Percentiles rank a stretch among this genome's conserved stretches.
phyloP scores from a whole-genome alignment of 1,284 basidiomycete genomes.

The Coniferiporia weirii region DNA sequence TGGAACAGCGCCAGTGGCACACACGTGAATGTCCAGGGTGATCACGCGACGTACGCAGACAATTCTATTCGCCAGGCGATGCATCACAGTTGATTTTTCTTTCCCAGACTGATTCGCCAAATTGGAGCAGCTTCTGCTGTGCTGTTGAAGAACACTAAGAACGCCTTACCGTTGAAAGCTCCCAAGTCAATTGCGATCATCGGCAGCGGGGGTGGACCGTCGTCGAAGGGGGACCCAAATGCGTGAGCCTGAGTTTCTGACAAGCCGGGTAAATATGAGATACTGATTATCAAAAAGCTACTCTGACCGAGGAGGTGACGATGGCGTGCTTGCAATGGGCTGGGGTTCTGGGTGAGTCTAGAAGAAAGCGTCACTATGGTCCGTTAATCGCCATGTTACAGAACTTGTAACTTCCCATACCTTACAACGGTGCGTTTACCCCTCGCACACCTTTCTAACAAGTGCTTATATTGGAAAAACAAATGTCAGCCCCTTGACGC shows the following conservation, averaged over 20 bases:
- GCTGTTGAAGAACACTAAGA: slow-evolving; percentile 67
- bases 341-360: slow-evolving; percentile 48
- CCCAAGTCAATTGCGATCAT: slow-evolving; percentile 42
- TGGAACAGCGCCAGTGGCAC: slow-evolving; percentile 40
- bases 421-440: slow-evolving; percentile 25
- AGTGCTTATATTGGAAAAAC: not conserved
- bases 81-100: no score
- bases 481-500: slow-evolving; percentile 41
- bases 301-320: slow-evolving; percentile 17
- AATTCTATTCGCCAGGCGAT: not conserved
- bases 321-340: slow-evolving; percentile 45
- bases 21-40: slow-evolving; percentile 57
- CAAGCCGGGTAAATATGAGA: not conserved
- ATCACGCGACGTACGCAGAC: slow-evolving; percentile 39
- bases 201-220: slow-evolving; percentile 37
- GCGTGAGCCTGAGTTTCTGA: slow-evolving; percentile 25
- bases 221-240: slow-evolving; percentile 38
- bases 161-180: slow-evolving; percentile 41
- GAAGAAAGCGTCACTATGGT: not conserved
- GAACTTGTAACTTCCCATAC: slow-evolving; percentile 30
- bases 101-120: slow-evolving; percentile 47
- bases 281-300: slow-evolving; percentile 1
- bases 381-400: slow-evolving; percentile 2
- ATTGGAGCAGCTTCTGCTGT: slow-evolving; percentile 70
- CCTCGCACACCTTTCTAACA: not conserved